These are phyloP conservation scores for Gnomoniopsis sp. DNA, from an alignment of 2,329 filamentous ascomycete genomes.

Conservation along the genomic window DNA sequence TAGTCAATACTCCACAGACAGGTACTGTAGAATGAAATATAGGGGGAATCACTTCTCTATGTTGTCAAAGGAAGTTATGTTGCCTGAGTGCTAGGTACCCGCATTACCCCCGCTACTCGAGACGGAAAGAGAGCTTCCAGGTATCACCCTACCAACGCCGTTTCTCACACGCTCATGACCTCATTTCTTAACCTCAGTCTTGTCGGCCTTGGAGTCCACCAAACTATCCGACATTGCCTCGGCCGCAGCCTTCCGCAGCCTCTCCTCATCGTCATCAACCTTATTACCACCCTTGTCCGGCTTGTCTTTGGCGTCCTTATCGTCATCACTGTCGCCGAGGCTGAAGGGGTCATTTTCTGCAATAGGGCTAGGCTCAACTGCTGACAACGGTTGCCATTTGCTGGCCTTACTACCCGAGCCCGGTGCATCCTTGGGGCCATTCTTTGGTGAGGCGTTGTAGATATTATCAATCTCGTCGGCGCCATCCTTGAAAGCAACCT, in stretches of 20 bases:
- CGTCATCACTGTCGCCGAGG: conserved; percentile 91
- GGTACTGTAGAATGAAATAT: too few relatives aligned
- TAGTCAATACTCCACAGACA: too few relatives aligned
- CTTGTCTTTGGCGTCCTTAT: conserved; percentile 72
- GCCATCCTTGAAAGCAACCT: conserved; percentile 56
- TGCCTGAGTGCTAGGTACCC: not conserved
- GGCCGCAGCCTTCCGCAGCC: conserved; percentile 62
- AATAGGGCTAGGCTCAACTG: conserved; percentile 80
- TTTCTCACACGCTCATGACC: conserved; percentile 8
- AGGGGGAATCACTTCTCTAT: not conserved
- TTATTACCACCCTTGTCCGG: conserved; percentile 44
- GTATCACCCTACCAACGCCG: not conserved
- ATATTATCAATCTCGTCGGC: conserved; percentile 77
- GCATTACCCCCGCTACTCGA: not conserved
- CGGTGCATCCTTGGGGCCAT: conserved; percentile 48
- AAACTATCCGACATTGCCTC: conserved; percentile 58
- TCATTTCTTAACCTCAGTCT: conserved; percentile 32
- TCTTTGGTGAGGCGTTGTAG: conserved; percentile 63
- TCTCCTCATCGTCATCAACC: conserved; percentile 57
- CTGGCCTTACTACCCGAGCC: conserved; percentile 60
- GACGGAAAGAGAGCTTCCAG: not conserved
- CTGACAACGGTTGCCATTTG: conserved; percentile 95
- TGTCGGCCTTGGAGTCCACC: conserved; percentile 37
- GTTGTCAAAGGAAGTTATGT: not conserved
- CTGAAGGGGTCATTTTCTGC: conserved; percentile 94